These are phyloP conservation scores for Didymella glomerata DNA, from an alignment of 2,329 filamentous ascomycete species.

Conservation along the genomic window DNA sequence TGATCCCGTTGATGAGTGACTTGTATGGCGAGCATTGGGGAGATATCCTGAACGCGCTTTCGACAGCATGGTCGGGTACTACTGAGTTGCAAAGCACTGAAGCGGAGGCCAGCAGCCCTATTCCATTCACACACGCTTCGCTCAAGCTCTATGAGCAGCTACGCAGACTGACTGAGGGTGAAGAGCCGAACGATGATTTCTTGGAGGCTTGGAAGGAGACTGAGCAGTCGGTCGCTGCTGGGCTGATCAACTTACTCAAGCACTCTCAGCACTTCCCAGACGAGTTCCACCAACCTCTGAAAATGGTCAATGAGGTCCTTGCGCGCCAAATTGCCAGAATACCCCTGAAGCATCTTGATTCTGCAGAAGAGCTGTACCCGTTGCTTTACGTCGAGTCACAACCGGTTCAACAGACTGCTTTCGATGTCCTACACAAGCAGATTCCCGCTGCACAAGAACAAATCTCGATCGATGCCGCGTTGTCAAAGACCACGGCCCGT, in stretches of 20 bases:
- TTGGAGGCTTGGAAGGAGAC: conserved; percentile 74
- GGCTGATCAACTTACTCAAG: conserved; percentile 71
- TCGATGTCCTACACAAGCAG: conserved; percentile 79
- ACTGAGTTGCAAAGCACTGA: conserved; percentile 39
- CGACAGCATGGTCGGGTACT: conserved; percentile 46
- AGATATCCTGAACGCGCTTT: conserved; percentile 50
- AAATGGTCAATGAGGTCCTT: conserved; percentile 78
- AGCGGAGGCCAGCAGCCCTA: conserved; percentile 32
- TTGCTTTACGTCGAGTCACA: conserved; percentile 78
- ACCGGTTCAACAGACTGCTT: conserved; percentile 81
- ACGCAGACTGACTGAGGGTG: conserved; percentile 61
- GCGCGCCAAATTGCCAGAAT: conserved; percentile 73
- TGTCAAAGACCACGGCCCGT: conserved; percentile 75
- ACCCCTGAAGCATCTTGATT: conserved; percentile 67
- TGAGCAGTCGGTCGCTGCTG: conserved; percentile 63
- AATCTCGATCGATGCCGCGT: conserved; percentile 76
- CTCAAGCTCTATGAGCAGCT: conserved; percentile 74
- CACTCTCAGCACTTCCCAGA: conserved; percentile 59
- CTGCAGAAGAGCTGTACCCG: conserved; percentile 74
- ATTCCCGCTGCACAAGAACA: conserved; percentile 82
- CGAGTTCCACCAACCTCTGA: conserved; percentile 69
- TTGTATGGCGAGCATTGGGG: conserved; percentile 92
- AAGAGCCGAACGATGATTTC: conserved; percentile 86
- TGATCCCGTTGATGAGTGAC: conserved; percentile 78
- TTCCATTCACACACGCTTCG: conserved; percentile 73